Conservation (phyloP, 345 rosid species). For the Clarkia xantiana region DNA sequence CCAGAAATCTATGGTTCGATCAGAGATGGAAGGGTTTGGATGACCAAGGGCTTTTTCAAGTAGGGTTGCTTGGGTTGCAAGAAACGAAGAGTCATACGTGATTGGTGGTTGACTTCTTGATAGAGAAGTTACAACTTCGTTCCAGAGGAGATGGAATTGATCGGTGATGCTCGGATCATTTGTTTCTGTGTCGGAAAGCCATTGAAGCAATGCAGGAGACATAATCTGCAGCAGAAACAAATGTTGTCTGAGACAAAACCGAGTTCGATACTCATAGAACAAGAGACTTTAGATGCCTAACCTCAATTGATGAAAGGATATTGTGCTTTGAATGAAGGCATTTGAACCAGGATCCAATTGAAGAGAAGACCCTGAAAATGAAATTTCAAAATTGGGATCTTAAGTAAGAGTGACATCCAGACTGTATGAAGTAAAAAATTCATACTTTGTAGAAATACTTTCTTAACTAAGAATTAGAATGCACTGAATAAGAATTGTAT, state of each 20-base stretch:
- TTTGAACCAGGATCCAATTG: slow-evolving; percentile 17
- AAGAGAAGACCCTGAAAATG: slow-evolving; percentile 28
- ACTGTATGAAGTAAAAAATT: no score
- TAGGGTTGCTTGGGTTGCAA: slow-evolving; percentile 30
- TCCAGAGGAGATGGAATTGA: slow-evolving; percentile 27
- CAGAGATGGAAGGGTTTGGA: slow-evolving; percentile 20
- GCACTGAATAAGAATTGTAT: no score
- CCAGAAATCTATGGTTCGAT: slow-evolving; percentile 28
- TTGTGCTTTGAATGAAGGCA: slow-evolving; percentile 23
- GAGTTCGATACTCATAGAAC: background rate
- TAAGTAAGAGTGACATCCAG: no score
- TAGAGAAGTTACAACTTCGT: slow-evolving; percentile 24
- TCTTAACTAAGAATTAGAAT: no score
- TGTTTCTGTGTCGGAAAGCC: slow-evolving; percentile 20
- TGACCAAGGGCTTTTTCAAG: slow-evolving; percentile 35
- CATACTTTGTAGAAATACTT: no score
- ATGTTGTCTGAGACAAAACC: background rate
- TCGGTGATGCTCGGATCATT: slow-evolving; percentile 13
- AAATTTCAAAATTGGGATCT: no score
- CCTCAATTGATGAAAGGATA: slow-evolving; percentile 26
- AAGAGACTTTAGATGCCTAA: slow-evolving; percentile 11
- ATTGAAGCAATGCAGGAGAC: slow-evolving; percentile 20
- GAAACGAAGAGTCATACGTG: slow-evolving; percentile 26
- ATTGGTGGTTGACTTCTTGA: slow-evolving; percentile 29
- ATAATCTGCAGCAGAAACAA: slow-evolving; percentile 12